Evolutionary conservation across 805 yeast species (phyloP), one percentile per base, ranked within the genome.

Genomic region (Yueomyces sinensis): DNA sequence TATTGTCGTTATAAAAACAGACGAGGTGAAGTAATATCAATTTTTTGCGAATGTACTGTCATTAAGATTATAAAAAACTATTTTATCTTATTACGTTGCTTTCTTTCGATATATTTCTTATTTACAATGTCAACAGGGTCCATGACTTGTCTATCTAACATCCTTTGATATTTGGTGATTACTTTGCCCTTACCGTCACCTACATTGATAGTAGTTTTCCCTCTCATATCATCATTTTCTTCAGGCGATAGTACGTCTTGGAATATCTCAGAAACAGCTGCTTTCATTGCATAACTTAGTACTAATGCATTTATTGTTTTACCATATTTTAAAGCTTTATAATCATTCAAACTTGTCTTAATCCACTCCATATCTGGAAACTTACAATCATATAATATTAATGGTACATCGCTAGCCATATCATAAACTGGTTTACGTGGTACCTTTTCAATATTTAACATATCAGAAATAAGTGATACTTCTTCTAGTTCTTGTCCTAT

Each of bases 331-430:
- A 59, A 48, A 9, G 63, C 44, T 41, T 66, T 72, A 20, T 52
- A 45, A 37, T 64, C 65, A 2, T 50, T 39, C 1, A 50, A 38
- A 28, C 38, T 38, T 1, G 52, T 38, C 9, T 34, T 31, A 3
- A 31, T 49, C 94, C 95, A 89, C 41, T 74, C 76, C 58, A 86
- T 65, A 3, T 66, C 68, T 6, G 74, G 73, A 50, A 72, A 91
- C 13, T 69, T 72, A 56, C 97, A 89, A 49, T 89, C 94, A 52
- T 79, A 86, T 29, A 91, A 59, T 3, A 89, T 76, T 44, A 91
- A 62, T 1, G 98, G 98, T 5, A 79, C 60, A 43, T 89, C 97
- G 49, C 79, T 71, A 0, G 95, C 97, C 82, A 89, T 82, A 29
- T 76, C 86, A 50, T 80, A 91, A 3, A 68, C 59, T 1, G 98